phyloP scores from a whole-genome alignment of 2,329 filamentous ascomycete genomes.

The Neopestalotiopsis clavispora region DNA sequence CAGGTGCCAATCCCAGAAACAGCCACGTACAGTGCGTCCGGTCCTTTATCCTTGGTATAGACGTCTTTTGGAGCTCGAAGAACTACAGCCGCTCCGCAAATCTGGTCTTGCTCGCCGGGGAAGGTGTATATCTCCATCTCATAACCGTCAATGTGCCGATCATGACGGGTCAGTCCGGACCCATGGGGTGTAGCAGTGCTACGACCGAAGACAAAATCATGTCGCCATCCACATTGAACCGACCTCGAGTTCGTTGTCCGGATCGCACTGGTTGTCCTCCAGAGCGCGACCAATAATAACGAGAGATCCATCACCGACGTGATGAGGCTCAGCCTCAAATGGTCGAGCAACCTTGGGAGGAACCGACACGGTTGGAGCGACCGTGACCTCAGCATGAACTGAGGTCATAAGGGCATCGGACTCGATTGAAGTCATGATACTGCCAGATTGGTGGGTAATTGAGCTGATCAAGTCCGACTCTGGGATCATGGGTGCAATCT shows the following conservation, averaged over 20 bases:
- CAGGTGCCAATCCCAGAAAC: no score
- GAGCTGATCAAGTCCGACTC: no score
- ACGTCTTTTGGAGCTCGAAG: slow-evolving; percentile 60
- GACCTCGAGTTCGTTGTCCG: no score
- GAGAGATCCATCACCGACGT: not conserved
- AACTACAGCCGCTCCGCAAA: slow-evolving; percentile 58
- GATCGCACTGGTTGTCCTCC: not conserved
- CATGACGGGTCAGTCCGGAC: slow-evolving; percentile 7
- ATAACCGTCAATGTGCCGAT: slow-evolving; percentile 27
- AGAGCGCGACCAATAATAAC: not conserved
- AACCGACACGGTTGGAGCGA: not conserved
- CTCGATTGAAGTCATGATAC: not conserved
- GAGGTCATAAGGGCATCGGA: not conserved
- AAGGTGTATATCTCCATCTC: slow-evolving; percentile 47
- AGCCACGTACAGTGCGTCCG: slow-evolving; percentile 62
- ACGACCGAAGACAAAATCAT: no score
- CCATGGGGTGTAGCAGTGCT: no score
- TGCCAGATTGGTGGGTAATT: not conserved
- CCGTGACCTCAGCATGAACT: not conserved
- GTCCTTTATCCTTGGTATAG: slow-evolving; percentile 55
- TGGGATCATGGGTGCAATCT: no score
- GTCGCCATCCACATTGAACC: no score
- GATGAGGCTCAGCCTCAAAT: not conserved
- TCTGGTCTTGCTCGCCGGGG: slow-evolving; percentile 44
- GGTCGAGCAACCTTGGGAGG: not conserved